Base-by-base conservation (phyloP, 2,329 filamentous ascomycete species). In the Penicillium sp. region DNA sequence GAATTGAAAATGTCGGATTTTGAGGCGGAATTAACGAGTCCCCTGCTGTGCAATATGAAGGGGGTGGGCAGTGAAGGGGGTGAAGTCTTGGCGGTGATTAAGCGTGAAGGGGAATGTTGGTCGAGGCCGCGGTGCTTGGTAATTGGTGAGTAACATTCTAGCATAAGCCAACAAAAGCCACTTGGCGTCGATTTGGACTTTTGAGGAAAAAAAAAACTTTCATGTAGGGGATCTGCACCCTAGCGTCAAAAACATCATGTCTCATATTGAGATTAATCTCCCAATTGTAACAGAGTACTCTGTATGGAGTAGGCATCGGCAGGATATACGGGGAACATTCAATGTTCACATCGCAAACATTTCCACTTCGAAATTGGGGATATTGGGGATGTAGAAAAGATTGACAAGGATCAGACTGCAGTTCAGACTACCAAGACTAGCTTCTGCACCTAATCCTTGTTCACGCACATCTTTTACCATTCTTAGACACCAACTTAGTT, bases 51-150 rank as follows among this genome's bases (percentile, higher is more conserved):
- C 7, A 1, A 25, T 1, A 25, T 27, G 11, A 39, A n/a, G 25
- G 48, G 34, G 33, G n/a, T 3, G 34, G 33, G n/a, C 2, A 36
- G 19, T 31, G n/a, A 39, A 21, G 25, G 48, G 34, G 25, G 9
- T 8, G 13, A 33, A n/a, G 23, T 31, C 59, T 57, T 57, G 57
- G 57, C 59, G 23, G 19, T 54, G 36, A 50, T 57, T 59, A 47
- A 55, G 33, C 49, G 48, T 40, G 4, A 19, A 31, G 39, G 33
- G 10, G 36, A 38, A 33, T 40, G n/a, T 29, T 39, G 57, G 59
- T 57, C 57, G 57, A 61, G 59, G 44, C 57, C 59, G 33, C 38
- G 41, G 27, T 57, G 57, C 57, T 61, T 61, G 57, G 57, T 61
- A 61, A 61, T 60, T 29, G 50, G 21, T 4, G 27, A 33, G 5